These are phyloP conservation scores for Lentithecium fluviatile DNA, from an alignment of 495 filamentous ascomycete species.

Conservation along the genomic window DNA sequence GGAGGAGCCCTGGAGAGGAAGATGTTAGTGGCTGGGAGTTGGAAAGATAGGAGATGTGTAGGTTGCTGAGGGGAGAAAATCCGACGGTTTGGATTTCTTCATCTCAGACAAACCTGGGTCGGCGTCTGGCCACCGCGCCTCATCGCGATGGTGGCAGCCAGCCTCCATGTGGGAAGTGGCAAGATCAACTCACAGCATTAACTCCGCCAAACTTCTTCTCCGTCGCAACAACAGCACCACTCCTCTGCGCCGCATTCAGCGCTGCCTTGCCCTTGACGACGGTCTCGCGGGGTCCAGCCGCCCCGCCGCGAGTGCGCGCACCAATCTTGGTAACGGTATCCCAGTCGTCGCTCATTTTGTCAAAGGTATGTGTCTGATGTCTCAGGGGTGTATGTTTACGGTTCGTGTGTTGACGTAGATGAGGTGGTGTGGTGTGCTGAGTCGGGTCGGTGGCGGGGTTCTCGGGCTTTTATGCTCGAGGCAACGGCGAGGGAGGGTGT, in stretches of 20 bases:
- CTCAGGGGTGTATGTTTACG: too few species aligned
- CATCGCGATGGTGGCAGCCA: too few species aligned
- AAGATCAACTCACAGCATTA: constrained; percentile 81
- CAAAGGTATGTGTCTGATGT: not conserved
- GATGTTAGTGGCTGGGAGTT: constrained; percentile 5
- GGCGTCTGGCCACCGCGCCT: too few species aligned
- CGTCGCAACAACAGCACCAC: constrained; percentile 71
- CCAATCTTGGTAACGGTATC: constrained; percentile 91
- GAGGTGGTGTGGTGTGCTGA: constrained; percentile 2
- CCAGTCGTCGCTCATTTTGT: constrained; percentile 71
- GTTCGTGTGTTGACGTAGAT: too few species aligned
- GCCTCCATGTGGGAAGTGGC: too few species aligned
- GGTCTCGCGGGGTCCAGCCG: constrained; percentile 67
- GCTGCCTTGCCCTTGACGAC: constrained; percentile 84
- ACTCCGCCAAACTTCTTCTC: constrained; percentile 87
- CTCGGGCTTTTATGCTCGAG: not conserved
- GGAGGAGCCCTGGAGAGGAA: constrained; percentile 47
- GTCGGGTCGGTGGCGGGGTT: not conserved
- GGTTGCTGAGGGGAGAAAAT: too few species aligned
- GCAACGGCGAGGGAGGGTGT: not conserved
- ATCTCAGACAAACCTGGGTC: too few species aligned
- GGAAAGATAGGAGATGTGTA: constrained; percentile 30
- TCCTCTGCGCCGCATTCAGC: constrained; percentile 80
- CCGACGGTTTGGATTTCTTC: too few species aligned
- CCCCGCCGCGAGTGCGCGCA: constrained; percentile 66